Conservation (phyloP, 441 rosid genomes). For the Arabidopsis hybrid region DNA sequence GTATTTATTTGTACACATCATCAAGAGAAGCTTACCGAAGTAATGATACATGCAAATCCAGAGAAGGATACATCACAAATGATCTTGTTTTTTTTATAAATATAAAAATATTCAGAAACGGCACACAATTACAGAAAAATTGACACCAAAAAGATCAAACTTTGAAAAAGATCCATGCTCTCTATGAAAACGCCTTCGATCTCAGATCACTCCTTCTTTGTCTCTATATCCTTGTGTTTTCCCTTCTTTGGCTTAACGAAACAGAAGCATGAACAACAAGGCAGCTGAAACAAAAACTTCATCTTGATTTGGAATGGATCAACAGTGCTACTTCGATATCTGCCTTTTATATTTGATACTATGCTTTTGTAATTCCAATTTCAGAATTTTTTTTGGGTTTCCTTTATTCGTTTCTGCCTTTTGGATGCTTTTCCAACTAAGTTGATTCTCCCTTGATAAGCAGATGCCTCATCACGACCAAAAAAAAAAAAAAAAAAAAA, state of each 20-base stretch:
- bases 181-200: background rate
- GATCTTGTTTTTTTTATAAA: background rate
- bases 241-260: constrained; percentile 63
- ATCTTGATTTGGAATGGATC: constrained; percentile 42
- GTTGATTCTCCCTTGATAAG: constrained; percentile 36
- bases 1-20: background rate
- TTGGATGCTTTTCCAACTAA: constrained; percentile 49
- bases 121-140: constrained; percentile 32
- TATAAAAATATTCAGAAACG: background rate
- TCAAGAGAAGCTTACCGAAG: background rate
- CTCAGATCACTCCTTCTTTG: constrained; percentile 38
- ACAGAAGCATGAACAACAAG: constrained; percentile 84
- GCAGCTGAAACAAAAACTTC: constrained; percentile 73
- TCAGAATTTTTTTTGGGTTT: constrained; percentile 11
- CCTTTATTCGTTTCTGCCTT: constrained; percentile 38
- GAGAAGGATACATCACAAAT: constrained; percentile 6
- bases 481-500: no score
- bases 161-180: background rate
- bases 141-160: constrained; percentile 27
- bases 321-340: constrained; percentile 11
- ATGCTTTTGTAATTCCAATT: background rate
- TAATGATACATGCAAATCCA: constrained; percentile 1
- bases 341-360: constrained; percentile 27
- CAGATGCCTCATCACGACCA: no score
- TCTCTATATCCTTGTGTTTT: constrained; percentile 54